Base-by-base conservation (phyloP, 2,329 filamentous ascomycete species). In the Zymoseptoria brevis region DNA sequence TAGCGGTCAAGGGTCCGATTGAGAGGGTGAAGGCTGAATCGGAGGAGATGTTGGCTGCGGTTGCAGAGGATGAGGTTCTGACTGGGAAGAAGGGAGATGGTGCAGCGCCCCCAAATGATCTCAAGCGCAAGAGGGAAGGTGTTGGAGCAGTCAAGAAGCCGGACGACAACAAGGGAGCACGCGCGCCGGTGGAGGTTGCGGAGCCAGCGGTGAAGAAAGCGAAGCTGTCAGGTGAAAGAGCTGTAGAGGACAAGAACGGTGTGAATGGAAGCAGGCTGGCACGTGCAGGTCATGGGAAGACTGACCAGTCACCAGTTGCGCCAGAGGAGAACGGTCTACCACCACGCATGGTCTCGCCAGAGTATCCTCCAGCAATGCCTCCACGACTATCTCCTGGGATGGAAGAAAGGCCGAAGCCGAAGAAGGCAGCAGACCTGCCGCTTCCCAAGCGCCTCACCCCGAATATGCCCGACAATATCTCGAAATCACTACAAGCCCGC, bases 391-490 rank as follows among this genome's bases (percentile, higher is more conserved):
- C 62, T 19, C 63, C 63, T 13, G 60, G 60, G 4, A 57, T 64
- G 62, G 35, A 45, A n/a, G 35, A 45, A n/a, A 45, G 16, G 35
- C 16, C 35, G 16, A n/a, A 16, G 11, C 4, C 35, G 13, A 45
- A 45, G 13, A 45, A 45, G 35, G 13, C 35, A 45, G 35, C n/a
- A 45, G 35, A 16, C 13, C 16, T 62, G 74, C 29, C 74, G 5
- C 70, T 84, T 19, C 82, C 82, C 9, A 75, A 76, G 8, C 75
- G 83, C 41, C 71, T 85, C n/a, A 85, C 83, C 4, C 82, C 82
- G 3, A 83, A 80, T 13, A 73, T 85, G 3, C 82, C 82, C 6
- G 75, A 79, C 2, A 79, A 79, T 56, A 77, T 85, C 51, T 79
- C 81, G 64, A 79, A 77, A 58, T 79, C 82, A 57, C 69, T 85